Percentiles rank a stretch among this genome's conserved stretches.
phyloP scores from a whole-genome alignment of 345 rosid genomes.

The Lenwebbia sp. region DNA sequence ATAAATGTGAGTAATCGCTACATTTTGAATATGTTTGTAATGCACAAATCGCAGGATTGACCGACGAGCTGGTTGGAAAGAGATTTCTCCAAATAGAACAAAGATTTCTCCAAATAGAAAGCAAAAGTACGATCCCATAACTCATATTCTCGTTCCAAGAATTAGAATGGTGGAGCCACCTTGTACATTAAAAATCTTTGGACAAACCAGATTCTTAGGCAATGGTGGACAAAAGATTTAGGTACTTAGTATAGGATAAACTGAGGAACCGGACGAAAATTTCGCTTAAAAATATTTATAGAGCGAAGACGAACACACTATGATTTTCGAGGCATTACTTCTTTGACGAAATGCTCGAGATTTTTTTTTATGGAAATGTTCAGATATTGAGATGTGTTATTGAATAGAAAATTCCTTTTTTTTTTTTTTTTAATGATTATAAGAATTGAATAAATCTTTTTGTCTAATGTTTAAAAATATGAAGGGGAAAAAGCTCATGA shows the following conservation, averaged over 20 bases:
- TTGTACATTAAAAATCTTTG: not conserved
- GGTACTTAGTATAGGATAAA: not conserved
- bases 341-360: too few species aligned
- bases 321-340: too few species aligned
- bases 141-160: not conserved
- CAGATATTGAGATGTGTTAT: too few species aligned
- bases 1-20: not conserved
- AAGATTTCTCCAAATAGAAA: not conserved
- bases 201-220: not conserved
- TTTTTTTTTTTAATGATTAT: too few species aligned
- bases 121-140: not conserved
- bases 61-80: not conserved
- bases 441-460: too few species aligned
- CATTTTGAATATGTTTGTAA: not conserved
- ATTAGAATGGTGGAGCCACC: not conserved
- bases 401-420: too few species aligned
- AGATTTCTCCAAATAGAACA: not conserved
- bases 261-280: not conserved
- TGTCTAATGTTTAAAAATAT: too few species aligned
- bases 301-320: too few species aligned
- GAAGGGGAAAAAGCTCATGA: too few species aligned
- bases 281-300: not conserved
- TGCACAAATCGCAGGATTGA: not conserved
- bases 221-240: not conserved
- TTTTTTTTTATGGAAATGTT: too few species aligned